A percentile compares a stretch with the other conserved stretches of the same genome.
Conservation (phyloP, 805 yeast genomes). For the Teunomyces funiuensis region DNA sequence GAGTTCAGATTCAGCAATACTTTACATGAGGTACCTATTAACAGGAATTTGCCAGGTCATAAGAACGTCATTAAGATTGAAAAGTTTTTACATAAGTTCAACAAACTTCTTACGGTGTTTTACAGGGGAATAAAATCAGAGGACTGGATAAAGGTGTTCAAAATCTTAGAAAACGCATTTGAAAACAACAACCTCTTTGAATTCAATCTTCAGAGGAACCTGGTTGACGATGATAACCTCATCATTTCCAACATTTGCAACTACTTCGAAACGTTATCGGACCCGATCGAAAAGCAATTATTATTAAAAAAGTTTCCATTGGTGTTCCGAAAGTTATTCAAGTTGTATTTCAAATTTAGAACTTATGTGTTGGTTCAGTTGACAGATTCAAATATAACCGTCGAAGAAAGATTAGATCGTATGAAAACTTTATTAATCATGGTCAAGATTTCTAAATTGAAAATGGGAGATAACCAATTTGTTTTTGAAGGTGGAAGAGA, state of each 20-base stretch:
- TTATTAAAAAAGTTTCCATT: conserved; percentile 57
- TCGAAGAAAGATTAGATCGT: conserved; percentile 59
- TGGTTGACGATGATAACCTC: conserved; percentile 53
- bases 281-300: conserved; percentile 40
- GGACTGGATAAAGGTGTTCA: conserved; percentile 81
- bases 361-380: conserved; percentile 64
- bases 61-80: conserved; percentile 52
- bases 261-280: conserved; percentile 64
- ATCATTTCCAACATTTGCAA: conserved; percentile 65
- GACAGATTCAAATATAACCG: conserved; percentile 56
- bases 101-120: conserved; percentile 57
- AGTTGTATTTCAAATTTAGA: conserved; percentile 65
- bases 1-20: conserved; percentile 43
- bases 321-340: conserved; percentile 63
- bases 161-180: conserved; percentile 68
- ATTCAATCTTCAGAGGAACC: conserved; percentile 42
- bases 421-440: conserved; percentile 70
- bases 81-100: conserved; percentile 61
- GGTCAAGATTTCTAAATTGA: conserved; percentile 61
- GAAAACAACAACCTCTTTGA: conserved; percentile 59
- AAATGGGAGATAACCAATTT: conserved; percentile 56
- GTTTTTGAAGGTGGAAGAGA: conserved; percentile 37
- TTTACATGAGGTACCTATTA: conserved; percentile 47
- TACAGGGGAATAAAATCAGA: conserved; percentile 56
- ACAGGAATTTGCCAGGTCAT: conserved; percentile 46